These are phyloP conservation scores for Blakeslea trispora DNA, from an alignment of 371 early-diverging fungal species.

Conservation along the genomic window DNA sequence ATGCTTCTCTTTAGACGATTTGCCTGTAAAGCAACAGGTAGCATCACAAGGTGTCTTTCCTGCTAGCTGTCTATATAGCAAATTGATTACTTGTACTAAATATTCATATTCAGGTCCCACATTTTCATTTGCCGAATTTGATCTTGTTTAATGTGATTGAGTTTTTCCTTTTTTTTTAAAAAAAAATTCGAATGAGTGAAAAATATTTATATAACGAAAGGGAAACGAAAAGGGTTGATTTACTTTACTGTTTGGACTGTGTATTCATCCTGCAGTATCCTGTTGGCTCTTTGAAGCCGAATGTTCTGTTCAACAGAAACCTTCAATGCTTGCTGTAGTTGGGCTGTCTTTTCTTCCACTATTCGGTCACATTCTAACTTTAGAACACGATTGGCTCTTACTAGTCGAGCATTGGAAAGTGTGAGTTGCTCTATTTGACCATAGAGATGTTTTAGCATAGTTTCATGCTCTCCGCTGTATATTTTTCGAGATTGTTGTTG, in stretches of 20 bases:
- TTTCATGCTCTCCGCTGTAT: conserved; percentile 31
- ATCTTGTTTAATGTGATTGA: conserved; percentile 39
- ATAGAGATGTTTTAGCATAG: conserved; percentile 37
- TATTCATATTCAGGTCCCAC: conserved; percentile 57
- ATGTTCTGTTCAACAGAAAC: conserved; percentile 42
- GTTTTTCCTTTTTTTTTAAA: too few relatives aligned
- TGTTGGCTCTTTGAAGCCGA: conserved; percentile 44
- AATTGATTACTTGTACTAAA: conserved; percentile 50
- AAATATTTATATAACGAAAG: neutral
- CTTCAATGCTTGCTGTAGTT: conserved; percentile 42
- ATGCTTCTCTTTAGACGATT: conserved; percentile 24
- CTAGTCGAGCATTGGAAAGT: conserved; percentile 38
- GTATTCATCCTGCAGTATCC: conserved; percentile 41
- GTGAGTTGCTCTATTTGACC: conserved; percentile 44
- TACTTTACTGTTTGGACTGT: conserved; percentile 24
- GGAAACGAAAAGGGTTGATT: conserved; percentile 4
- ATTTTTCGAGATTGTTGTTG: conserved; percentile 17
- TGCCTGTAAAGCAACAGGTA: conserved; percentile 47
- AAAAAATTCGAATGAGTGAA: neutral
- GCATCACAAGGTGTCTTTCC: conserved; percentile 38
- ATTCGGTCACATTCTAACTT: conserved; percentile 44
- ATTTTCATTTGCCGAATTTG: conserved; percentile 40
- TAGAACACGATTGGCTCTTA: conserved; percentile 41
- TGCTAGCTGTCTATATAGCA: conserved; percentile 45
- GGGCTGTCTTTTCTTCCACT: conserved; percentile 41